Percentiles rank a stretch among this genome's conserved stretches.
Evolutionary conservation across 495 filamentous ascomycete genomes (phyloP).

Genomic region (Penicillium argentinense): DNA sequence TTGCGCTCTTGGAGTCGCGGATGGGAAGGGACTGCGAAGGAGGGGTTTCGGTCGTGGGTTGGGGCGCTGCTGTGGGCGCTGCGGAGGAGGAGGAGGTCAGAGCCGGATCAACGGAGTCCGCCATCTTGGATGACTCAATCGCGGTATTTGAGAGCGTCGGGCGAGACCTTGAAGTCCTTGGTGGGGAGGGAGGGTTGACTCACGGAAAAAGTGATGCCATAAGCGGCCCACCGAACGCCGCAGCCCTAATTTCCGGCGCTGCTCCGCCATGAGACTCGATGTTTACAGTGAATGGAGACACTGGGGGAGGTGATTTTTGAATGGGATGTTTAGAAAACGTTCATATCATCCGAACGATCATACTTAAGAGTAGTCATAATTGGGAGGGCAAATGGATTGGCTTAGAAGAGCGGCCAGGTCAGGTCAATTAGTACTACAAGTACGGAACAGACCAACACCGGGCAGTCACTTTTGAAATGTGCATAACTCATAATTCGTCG

Average conservation of each 20-base stretch:
- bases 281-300: not conserved
- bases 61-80: constrained; percentile 14
- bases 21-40: constrained; percentile 22
- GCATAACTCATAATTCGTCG: constrained; percentile 30
- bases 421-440: no score
- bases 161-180: constrained; percentile 28
- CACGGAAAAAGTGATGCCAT: constrained; percentile 43
- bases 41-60: constrained; percentile 20
- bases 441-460: not conserved
- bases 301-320: not conserved
- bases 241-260: constrained; percentile 26
- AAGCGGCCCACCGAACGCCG: constrained; percentile 30
- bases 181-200: constrained; percentile 38
- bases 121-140: constrained; percentile 31
- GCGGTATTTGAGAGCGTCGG: constrained; percentile 14
- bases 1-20: constrained; percentile 30
- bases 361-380: no score
- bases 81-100: constrained; percentile 15
- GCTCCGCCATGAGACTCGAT: not conserved
- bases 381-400: no score
- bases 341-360: no score
- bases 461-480: constrained; percentile 15
- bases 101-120: constrained; percentile 28
- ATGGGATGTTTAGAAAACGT: no score
- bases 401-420: no score